phyloP scores from a whole-genome alignment of 108 stramenopile genomes.

The Nitzschia sp. region DNA sequence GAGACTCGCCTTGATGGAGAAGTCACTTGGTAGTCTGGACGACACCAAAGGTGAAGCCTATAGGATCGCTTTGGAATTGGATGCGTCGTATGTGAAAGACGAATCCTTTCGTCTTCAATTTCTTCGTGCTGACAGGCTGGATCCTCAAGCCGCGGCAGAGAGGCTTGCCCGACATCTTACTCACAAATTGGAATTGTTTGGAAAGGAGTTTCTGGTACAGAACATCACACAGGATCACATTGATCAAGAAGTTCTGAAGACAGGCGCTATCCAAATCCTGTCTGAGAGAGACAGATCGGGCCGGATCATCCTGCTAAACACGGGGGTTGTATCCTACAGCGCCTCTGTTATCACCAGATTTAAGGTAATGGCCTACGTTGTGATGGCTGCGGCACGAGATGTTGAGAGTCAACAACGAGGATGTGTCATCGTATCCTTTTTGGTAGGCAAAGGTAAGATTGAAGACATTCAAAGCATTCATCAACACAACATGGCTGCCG shows the following conservation, averaged over 20 bases:
- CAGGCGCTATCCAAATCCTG: constrained; percentile 17
- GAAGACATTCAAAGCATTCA: too few relatives aligned
- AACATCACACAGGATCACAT: constrained; percentile 9
- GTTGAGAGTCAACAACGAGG: constrained; percentile 7
- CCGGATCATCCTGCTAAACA: constrained; percentile 19
- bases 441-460: neutral
- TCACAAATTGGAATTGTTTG: constrained; percentile 23
- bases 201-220: constrained; percentile 3
- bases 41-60: constrained; percentile 9
- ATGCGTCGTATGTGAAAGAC: constrained; percentile 21
- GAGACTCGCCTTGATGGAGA: neutral
- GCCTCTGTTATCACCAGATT: neutral
- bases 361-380: neutral
- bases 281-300: constrained; percentile 18
- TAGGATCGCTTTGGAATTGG: constrained; percentile 12
- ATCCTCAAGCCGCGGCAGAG: constrained; percentile 18
- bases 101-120: constrained; percentile 30
- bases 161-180: constrained; percentile 7
- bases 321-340: neutral
- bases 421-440: constrained; percentile 1
- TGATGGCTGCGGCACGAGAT: neutral
- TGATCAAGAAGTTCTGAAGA: constrained; percentile 11
- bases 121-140: constrained; percentile 35
- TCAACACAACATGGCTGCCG: too few relatives aligned
- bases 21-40: neutral